Evolutionary conservation across 2,329 filamentous ascomycete species (phyloP).

Genomic region (Karstenula rhodostoma): DNA sequence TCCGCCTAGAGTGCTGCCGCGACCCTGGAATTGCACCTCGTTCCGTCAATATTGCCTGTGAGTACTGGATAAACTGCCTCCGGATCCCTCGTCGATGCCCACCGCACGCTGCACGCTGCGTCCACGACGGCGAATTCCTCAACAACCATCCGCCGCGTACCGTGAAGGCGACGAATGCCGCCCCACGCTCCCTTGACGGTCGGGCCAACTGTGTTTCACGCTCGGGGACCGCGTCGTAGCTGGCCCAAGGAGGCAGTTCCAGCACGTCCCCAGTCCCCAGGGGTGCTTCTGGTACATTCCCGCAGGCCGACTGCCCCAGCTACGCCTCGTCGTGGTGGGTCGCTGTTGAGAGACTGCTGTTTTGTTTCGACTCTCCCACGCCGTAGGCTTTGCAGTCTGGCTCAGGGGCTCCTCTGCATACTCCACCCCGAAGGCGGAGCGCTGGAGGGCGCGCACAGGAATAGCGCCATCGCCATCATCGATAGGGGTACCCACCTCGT

Average conservation of each 20-base stretch:
- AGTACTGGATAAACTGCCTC: slow-evolving; percentile 2
- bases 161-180: slow-evolving; percentile 7
- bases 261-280: slow-evolving; percentile 13
- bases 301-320: slow-evolving; percentile 9
- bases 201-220: slow-evolving; percentile 20
- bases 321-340: slow-evolving; percentile 13
- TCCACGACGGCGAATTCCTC: background rate
- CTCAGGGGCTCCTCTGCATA: no score
- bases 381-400: background rate
- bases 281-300: slow-evolving; percentile 21
- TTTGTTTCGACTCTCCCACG: slow-evolving; percentile 14
- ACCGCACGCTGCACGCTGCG: background rate
- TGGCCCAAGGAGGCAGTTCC: slow-evolving; percentile 14
- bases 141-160: background rate
- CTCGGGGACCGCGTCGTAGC: slow-evolving; percentile 16
- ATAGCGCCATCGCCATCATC: slow-evolving; percentile 1
- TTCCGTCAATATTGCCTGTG: background rate
- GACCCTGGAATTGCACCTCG: background rate
- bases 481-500: slow-evolving; percentile 20
- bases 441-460: background rate
- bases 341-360: slow-evolving; percentile 7
- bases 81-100: background rate
- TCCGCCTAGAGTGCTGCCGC: slow-evolving; percentile 7
- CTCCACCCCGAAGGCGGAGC: background rate
- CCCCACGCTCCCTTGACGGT: slow-evolving; percentile 9